phyloP scores from a whole-genome alignment of 495 filamentous ascomycete species.

The Corynascus novoguineensis region DNA sequence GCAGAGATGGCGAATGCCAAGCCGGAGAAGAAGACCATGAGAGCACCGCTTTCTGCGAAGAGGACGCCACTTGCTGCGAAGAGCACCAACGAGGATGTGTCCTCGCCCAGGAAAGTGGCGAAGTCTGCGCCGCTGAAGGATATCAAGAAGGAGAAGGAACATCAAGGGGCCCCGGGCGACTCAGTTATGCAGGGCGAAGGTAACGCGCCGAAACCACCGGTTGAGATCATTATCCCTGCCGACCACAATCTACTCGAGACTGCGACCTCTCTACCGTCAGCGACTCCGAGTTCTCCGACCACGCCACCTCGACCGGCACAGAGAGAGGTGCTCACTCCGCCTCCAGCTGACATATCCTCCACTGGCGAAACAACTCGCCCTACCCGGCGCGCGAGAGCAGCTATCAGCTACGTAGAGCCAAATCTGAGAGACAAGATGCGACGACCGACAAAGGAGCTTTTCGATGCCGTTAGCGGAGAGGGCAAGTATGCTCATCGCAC shows the following conservation, averaged over 20 bases:
- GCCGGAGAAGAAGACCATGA: slow-evolving; percentile 26
- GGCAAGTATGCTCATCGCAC: slow-evolving; percentile 38
- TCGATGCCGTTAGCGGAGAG: slow-evolving; percentile 61
- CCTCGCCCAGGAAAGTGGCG: slow-evolving; percentile 36
- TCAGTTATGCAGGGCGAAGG: slow-evolving; percentile 12
- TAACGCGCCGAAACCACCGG: slow-evolving; percentile 1
- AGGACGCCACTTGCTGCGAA: slow-evolving; percentile 42
- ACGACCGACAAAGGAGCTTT: slow-evolving; percentile 66
- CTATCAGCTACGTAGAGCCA: slow-evolving; percentile 80
- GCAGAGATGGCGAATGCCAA: slow-evolving; percentile 31
- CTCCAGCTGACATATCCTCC: slow-evolving; percentile 49
- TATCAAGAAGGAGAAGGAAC: slow-evolving; percentile 20
- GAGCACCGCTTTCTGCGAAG: slow-evolving; percentile 40
- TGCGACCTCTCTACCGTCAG: slow-evolving; percentile 27
- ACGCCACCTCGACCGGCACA: slow-evolving; percentile 27
- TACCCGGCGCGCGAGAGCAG: slow-evolving; percentile 57
- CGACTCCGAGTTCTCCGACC: slow-evolving; percentile 28
- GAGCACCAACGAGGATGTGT: slow-evolving; percentile 43
- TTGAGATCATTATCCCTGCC: slow-evolving; percentile 25
- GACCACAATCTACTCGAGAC: slow-evolving; percentile 26
- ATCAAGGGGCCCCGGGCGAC: slow-evolving; percentile 12
- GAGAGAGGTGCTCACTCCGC: slow-evolving; percentile 43
- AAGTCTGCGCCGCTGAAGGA: slow-evolving; percentile 25
- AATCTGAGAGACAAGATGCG: slow-evolving; percentile 85
- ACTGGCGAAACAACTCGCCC: slow-evolving; percentile 50